Percentiles rank a stretch among this genome's conserved stretches.
Conservation (phyloP, 2,329 filamentous ascomycete species). For the Xylariomycetidae sp. region DNA sequence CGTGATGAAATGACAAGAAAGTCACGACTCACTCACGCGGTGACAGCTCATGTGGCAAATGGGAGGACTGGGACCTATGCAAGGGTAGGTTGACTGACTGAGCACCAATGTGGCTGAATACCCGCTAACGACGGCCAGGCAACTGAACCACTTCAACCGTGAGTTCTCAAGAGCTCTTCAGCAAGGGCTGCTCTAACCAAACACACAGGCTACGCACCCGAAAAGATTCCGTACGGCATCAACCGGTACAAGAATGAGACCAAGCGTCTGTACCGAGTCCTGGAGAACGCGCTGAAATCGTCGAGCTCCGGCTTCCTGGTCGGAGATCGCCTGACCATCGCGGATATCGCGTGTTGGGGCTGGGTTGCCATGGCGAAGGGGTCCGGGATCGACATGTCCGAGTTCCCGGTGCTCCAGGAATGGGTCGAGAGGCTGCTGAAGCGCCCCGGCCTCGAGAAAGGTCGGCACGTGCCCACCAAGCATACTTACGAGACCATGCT, state of each 20-base stretch:
- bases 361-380: constrained; percentile 60
- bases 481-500: constrained; percentile 55
- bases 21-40: too few relatives aligned
- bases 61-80: constrained; percentile 8
- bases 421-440: constrained; percentile 71
- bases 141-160: constrained; percentile 12
- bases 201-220: constrained; percentile 31
- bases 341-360: constrained; percentile 74
- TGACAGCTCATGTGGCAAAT: constrained; percentile 14
- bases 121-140: constrained; percentile 1
- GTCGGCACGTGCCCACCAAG: constrained; percentile 64
- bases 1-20: too few relatives aligned
- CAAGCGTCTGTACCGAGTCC: constrained; percentile 69
- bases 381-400: constrained; percentile 64
- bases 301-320: constrained; percentile 52
- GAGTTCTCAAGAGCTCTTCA: not conserved
- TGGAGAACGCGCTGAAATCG: constrained; percentile 64
- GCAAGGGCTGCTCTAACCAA: too few relatives aligned
- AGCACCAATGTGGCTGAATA: too few relatives aligned
- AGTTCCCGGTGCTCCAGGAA: constrained; percentile 70
- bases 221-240: constrained; percentile 74
- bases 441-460: constrained; percentile 70
- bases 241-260: constrained; percentile 79
- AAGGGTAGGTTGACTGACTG: constrained; percentile 8
- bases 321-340: constrained; percentile 65